These are phyloP conservation scores for Eucalyptus sp. DNA, from an alignment of 345 rosid genomes.

Conservation along the genomic window DNA sequence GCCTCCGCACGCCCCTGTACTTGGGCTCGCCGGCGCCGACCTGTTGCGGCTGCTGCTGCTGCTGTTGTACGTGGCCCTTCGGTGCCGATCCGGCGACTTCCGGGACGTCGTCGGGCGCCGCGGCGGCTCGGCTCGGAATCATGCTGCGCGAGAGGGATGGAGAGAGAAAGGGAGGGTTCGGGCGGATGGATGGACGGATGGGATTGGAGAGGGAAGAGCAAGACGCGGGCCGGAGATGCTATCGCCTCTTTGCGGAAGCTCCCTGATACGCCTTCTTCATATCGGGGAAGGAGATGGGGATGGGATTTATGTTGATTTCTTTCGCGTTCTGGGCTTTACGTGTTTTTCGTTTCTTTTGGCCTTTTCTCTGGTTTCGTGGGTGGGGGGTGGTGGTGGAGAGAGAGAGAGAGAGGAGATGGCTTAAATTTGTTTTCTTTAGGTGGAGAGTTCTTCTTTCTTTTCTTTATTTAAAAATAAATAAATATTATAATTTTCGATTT, in stretches of 20 bases:
- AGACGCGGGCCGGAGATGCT: neutral
- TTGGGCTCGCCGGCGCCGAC: conserved; percentile 28
- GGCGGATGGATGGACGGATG: neutral
- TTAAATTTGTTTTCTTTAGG: neutral
- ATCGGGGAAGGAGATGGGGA: neutral
- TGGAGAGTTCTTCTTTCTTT: neutral
- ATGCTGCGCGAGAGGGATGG: neutral
- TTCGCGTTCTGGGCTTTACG: neutral
- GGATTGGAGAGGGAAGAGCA: neutral
- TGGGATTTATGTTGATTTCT: neutral
- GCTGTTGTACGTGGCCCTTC: neutral
- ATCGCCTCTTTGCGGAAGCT: neutral
- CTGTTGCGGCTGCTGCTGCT: neutral
- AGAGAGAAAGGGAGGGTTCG: neutral
- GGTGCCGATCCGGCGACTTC: neutral
- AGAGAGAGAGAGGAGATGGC: neutral
- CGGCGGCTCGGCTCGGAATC: conserved; percentile 61
- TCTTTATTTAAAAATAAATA: neutral
- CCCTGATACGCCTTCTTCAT: neutral
- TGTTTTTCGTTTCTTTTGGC: neutral
- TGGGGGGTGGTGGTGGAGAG: neutral
- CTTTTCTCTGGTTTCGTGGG: neutral
- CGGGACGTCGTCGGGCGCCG: conserved; percentile 9
- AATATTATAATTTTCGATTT: no score
- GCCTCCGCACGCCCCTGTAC: conserved; percentile 84